Evolutionary conservation across 768 basidiomycete species (phyloP), one percentile per base, ranked within the genome.

Genomic region (Leccinum boreale): DNA sequence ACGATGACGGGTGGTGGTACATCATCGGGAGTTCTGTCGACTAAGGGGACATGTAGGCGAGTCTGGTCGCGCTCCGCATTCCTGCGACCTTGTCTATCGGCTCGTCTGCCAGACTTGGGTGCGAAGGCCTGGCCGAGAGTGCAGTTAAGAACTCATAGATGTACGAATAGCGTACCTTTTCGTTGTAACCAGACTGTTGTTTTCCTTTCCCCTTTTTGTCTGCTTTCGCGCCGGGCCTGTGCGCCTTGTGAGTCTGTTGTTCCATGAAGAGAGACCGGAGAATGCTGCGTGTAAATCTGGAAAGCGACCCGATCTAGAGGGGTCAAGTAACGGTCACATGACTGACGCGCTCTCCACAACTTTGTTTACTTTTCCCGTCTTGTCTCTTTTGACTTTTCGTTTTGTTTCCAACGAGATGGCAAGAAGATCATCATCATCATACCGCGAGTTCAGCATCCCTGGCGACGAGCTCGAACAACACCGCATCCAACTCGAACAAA

Each of bases 1-100:
- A 99, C 84, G 59, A 98, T 85, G 65, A 98, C 85, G 5, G 97
- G 97, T 2, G 97, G 96, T 3, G 97, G 93, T 44, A 86, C 83
- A 55, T 89, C 86, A 60, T 94, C 88, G 4, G 97, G 96, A 10
- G 94, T 98, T 52, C 97, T 84, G 72, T 98, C 89, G 53, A 98
- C 92, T 28, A 97, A 83, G 14, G 97, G 97, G 7, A 98, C 97
- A 72, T 99, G 97, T 1, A 99, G 81, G 45, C 94, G 83, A 2
- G 92, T 92, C 75, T 99, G 96, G 70, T 97, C 94, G 55, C 86
- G 84, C 70, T 99, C 97, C 28, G 86, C 94, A 56, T 91, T 94
- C 54, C 97, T 81, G 19, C 96, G 82, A 8, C 91, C 95, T 70
- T 95, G 90, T 31, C 85, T 79, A 66, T 97, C 92, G 44, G 96